Evolutionary conservation across 768 basidiomycete genomes (phyloP), one percentile per base, ranked within the genome.

Genomic region (Hericium alpestre): DNA sequence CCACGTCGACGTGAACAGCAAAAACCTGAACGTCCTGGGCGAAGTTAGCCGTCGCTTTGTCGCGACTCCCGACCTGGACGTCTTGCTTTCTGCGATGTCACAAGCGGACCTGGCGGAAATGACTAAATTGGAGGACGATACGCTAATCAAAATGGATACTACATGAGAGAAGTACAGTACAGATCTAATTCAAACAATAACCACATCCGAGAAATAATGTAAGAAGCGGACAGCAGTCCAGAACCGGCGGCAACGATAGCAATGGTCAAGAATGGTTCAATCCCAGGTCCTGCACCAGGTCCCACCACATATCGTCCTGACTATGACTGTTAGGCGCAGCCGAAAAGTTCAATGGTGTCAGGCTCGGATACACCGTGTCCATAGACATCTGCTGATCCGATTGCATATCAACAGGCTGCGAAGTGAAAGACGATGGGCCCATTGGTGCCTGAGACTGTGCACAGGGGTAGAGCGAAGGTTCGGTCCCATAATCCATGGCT

Each of bases 21-120:
- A 86, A 63, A 74, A 73, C 23, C 70, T 92, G 20, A 76, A 76
- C 39, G 82, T 93, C 4, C 74, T 96, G 0, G 93, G 93, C n/a
- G 86, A 93, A 66, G 80, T 95, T 51, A 85, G 86, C 73, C 86
- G 86, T 68, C 82, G 86, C 57, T 95, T 91, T 65, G 77, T 89
- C 22, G 85, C 86, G 38, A 87, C 91, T 0, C 93, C 93, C 0
- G 82, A 96, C 64, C 74, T 95, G 18, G 88, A 93, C 49, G 71
- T 79, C 0, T 74, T 96, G 23, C 73, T 96, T 9, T 65, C 73
- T 7, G 81, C 83, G 12, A 77, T 93, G 76, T 83, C 85, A 52
- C 61, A 71, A 22, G 74, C 76, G 16, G 81, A 84, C 53, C 66
- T 65, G 27, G 63, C 64, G 4, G 62, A 69, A 12, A 53, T 55